Percentiles rank a stretch among this genome's conserved stretches.
Evolutionary conservation across 2,329 filamentous ascomycete species (phyloP).

Genomic region (Epichloe aotearoae): DNA sequence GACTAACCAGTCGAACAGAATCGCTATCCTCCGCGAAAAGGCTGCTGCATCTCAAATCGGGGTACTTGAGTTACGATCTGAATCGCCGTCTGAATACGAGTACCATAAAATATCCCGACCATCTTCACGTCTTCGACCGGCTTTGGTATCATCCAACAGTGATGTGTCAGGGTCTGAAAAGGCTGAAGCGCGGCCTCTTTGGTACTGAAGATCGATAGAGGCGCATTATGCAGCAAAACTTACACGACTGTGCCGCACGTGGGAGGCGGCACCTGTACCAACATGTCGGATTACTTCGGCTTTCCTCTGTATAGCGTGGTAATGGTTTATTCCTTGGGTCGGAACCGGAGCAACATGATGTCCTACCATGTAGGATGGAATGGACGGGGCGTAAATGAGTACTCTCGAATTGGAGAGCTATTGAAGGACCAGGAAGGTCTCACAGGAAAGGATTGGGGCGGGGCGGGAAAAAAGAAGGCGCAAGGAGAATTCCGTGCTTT

Average conservation of each 20-base stretch:
- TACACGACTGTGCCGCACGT: neutral
- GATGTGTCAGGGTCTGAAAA: neutral
- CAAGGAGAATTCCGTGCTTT: neutral
- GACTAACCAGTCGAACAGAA: conserved; percentile 18
- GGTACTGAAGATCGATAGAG: neutral
- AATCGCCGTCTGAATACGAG: conserved; percentile 2
- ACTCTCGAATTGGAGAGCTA: neutral
- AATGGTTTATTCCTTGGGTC: neutral
- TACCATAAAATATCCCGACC: conserved; percentile 7
- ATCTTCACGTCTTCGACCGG: conserved; percentile 4
- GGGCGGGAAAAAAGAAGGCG: no score
- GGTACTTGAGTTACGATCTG: conserved; percentile 21
- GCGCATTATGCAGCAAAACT: neutral
- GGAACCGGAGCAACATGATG: neutral
- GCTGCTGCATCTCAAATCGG: conserved; percentile 36
- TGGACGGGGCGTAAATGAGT: no score
- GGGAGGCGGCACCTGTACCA: neutral
- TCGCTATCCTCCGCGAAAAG: conserved; percentile 38
- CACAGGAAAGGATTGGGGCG: neutral
- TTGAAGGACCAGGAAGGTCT: neutral
- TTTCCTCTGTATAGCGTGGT: neutral
- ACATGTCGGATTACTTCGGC: neutral
- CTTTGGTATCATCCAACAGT: neutral
- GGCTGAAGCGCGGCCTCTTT: neutral
- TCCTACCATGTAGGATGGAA: neutral